Evolutionary conservation across 75 land plant species (phyloP).

Genomic region (Isoetes taiwanensis): DNA sequence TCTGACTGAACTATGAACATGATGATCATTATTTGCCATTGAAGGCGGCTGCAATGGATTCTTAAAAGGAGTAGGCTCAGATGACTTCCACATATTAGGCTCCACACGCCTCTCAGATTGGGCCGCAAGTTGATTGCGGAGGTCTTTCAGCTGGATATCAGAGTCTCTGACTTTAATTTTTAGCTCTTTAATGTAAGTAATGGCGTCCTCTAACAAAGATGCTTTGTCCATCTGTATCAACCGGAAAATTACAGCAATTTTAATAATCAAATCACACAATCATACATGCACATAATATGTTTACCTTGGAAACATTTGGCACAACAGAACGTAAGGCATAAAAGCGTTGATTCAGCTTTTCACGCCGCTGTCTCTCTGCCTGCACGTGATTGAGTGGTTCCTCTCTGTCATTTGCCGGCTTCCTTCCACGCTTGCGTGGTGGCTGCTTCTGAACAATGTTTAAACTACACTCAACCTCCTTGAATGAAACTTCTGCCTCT

Average conservation of each 20-base stretch:
- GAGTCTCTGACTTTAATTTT: constrained; percentile 13
- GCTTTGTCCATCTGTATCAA: constrained; percentile 42
- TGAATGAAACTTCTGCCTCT: constrained; percentile 37
- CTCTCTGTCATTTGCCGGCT: constrained; percentile 26
- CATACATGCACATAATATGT: background rate
- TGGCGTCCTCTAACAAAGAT: constrained; percentile 51
- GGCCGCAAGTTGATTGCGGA: too few relatives aligned
- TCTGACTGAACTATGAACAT: too few relatives aligned
- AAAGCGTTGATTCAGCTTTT: constrained; percentile 59
- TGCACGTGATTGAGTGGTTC: constrained; percentile 47
- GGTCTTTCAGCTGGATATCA: constrained; percentile 6
- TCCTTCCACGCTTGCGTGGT: constrained; percentile 41
- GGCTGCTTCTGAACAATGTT: constrained; percentile 22
- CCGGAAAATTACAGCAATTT: too few relatives aligned
- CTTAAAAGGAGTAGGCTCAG: too few relatives aligned
- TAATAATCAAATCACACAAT: too few relatives aligned
- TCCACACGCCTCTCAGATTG: too few relatives aligned
- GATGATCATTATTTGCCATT: too few relatives aligned
- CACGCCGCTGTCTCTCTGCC: constrained; percentile 60
- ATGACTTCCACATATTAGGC: too few relatives aligned
- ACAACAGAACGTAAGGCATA: constrained; percentile 59
- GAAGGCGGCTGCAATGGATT: too few relatives aligned
- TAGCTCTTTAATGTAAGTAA: constrained; percentile 42
- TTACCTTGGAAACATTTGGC: constrained; percentile 45
- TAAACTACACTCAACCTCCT: constrained; percentile 22